These are phyloP conservation scores for Isoetes taiwanensis DNA, from an alignment of 75 land plant species.

Conservation along the genomic window DNA sequence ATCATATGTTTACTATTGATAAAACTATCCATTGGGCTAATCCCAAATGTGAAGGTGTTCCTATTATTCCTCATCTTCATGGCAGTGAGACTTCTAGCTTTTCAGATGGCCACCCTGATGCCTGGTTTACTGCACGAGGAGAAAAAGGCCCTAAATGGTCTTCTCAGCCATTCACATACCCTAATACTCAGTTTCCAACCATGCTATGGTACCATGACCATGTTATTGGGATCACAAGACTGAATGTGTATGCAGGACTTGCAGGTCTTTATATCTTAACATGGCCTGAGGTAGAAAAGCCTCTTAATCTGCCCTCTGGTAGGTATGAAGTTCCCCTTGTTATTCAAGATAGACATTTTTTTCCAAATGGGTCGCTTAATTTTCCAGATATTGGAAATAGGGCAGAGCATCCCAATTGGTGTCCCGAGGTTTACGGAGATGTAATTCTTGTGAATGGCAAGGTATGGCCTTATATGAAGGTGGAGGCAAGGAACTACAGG, in stretches of 20 bases:
- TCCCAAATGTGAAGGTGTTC: neutral
- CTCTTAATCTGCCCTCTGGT: neutral
- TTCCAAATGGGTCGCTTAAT: neutral
- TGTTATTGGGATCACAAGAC: neutral
- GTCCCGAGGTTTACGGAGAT: neutral
- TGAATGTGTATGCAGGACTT: neutral
- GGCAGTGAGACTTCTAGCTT: neutral
- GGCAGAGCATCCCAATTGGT: neutral
- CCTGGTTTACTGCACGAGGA: neutral
- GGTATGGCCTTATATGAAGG: conserved; percentile 5
- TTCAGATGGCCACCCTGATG: conserved; percentile 4
- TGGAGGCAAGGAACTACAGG: neutral
- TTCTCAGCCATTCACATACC: neutral
- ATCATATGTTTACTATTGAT: neutral
- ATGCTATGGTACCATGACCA: conserved; percentile 4
- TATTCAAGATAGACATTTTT: neutral
- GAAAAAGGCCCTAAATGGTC: neutral
- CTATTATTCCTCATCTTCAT: neutral
- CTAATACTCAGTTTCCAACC: neutral
- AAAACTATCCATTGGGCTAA: neutral
- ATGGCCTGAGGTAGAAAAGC: neutral
- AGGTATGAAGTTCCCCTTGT: neutral
- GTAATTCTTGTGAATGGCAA: neutral
- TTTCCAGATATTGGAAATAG: neutral
- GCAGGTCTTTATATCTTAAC: neutral